Evolutionary conservation across 441 rosid genomes (phyloP).

Genomic region (Theobroma grandiflorum): DNA sequence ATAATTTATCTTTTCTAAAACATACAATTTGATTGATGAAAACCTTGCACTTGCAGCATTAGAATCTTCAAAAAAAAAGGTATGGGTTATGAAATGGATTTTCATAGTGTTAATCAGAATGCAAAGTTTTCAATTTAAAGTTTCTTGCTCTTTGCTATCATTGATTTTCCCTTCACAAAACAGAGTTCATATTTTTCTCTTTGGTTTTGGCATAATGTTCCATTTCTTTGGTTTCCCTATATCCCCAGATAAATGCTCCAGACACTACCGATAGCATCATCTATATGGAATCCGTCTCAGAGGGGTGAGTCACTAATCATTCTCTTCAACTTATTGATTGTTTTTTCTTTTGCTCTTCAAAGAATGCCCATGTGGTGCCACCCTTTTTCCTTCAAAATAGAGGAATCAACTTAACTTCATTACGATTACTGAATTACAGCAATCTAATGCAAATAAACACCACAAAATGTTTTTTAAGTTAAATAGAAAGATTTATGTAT

Average conservation of each 20-base stretch:
- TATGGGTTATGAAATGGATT: not conserved
- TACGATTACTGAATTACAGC: not conserved
- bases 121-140: not conserved
- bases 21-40: not conserved
- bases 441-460: not conserved
- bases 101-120: too few relatives aligned
- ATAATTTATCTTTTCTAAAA: not conserved
- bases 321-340: not conserved
- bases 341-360: not conserved
- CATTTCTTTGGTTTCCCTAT: constrained; percentile 1
- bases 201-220: not conserved
- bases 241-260: constrained; percentile 40
- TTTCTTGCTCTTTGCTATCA: not conserved
- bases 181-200: not conserved
- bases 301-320: constrained; percentile 34
- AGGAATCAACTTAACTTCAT: not conserved
- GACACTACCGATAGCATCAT: constrained; percentile 29
- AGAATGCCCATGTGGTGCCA: not conserved
- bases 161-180: not conserved
- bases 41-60: not conserved
- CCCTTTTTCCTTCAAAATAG: not conserved
- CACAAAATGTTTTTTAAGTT: constrained; percentile 1
- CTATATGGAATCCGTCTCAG: constrained; percentile 41
- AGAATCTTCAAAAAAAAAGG: not conserved
- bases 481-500: constrained; percentile 1